Evolutionary conservation across 2,329 filamentous ascomycete species (phyloP).

Genomic region (Paramyrothecium roridum): DNA sequence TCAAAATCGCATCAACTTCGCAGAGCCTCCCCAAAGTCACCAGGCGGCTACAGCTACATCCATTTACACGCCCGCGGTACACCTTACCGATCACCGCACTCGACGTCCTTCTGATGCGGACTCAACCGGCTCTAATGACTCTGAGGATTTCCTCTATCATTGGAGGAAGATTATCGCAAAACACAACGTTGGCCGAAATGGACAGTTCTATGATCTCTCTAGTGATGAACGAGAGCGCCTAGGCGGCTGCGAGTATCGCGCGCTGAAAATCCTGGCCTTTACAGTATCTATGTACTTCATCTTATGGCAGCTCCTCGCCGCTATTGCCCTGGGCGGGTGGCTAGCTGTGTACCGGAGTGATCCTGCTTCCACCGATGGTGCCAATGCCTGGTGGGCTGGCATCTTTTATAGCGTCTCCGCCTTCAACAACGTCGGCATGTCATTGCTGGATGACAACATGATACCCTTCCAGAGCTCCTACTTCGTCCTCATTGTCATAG

Average conservation of each 20-base stretch:
- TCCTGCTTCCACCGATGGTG: conserved; percentile 49
- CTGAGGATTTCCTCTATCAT: conserved; percentile 21
- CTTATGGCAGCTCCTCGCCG: conserved; percentile 56
- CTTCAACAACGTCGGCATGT: conserved; percentile 72
- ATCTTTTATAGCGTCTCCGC: conserved; percentile 66
- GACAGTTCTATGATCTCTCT: conserved; percentile 51
- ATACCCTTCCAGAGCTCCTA: conserved; percentile 53
- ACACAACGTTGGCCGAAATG: conserved; percentile 45
- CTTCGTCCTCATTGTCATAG: conserved; percentile 51
- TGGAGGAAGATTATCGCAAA: conserved; percentile 31
- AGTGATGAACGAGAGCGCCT: conserved; percentile 53
- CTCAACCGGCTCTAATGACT: conserved; percentile 16
- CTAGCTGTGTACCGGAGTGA: conserved; percentile 49
- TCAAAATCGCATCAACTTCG: conserved; percentile 1
- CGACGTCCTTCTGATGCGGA: conserved; percentile 14
- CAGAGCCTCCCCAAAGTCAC: neutral
- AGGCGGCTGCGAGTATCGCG: conserved; percentile 63
- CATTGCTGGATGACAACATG: conserved; percentile 64
- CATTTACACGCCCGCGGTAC: conserved; percentile 14
- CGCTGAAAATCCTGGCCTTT: conserved; percentile 55
- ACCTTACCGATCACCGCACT: neutral
- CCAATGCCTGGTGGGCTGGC: conserved; percentile 67
- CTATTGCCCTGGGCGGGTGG: conserved; percentile 59
- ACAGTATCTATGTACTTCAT: conserved; percentile 60
- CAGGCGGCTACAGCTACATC: conserved; percentile 6